Percentiles rank a stretch among this genome's conserved stretches.
These are phyloP conservation scores for Amanita polypyramis DNA, from an alignment of 768 basidiomycete species.

Conservation along the genomic window DNA sequence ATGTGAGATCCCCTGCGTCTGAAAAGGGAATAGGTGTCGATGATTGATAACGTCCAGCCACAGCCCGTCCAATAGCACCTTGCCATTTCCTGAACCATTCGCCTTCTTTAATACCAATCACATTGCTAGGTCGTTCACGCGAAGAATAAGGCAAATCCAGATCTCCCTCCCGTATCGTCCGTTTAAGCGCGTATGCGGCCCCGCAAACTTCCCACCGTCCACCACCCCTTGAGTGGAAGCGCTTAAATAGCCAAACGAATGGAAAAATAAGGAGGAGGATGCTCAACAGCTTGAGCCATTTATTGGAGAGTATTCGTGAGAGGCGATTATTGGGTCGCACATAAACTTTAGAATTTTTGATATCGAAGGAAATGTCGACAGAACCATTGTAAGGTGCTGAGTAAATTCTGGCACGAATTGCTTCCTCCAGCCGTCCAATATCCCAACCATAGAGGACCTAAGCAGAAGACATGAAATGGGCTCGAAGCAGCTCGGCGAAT, in stretches of 20 bases:
- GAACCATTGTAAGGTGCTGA: conserved; percentile 34
- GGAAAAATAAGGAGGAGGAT: conserved; percentile 67
- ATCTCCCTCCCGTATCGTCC: conserved; percentile 23
- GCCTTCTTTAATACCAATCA: conserved; percentile 57
- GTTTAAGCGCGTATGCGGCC: conserved; percentile 64
- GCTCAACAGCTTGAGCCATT: conserved; percentile 60
- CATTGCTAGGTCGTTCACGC: conserved; percentile 15
- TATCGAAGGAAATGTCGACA: conserved; percentile 40
- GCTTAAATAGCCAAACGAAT: conserved; percentile 72
- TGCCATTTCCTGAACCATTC: conserved; percentile 80
- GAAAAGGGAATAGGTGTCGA: conserved; percentile 15
- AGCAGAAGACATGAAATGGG: background rate
- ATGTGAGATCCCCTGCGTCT: background rate
- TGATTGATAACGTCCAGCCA: conserved; percentile 34
- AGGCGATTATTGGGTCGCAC: conserved; percentile 60
- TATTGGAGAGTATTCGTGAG: conserved; percentile 57
- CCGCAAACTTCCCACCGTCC: conserved; percentile 72
- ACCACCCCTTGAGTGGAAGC: conserved; percentile 56
- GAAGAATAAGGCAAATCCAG: conserved; percentile 10
- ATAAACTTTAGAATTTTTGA: conserved; percentile 37
- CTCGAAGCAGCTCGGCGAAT: background rate
- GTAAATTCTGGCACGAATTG: conserved; percentile 30
- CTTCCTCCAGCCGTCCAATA: conserved; percentile 27
- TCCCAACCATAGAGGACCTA: conserved; percentile 40
- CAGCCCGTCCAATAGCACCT: conserved; percentile 49